Conservation (phyloP, 2,329 filamentous ascomycete genomes). For the Dothideomycetes sp. region DNA sequence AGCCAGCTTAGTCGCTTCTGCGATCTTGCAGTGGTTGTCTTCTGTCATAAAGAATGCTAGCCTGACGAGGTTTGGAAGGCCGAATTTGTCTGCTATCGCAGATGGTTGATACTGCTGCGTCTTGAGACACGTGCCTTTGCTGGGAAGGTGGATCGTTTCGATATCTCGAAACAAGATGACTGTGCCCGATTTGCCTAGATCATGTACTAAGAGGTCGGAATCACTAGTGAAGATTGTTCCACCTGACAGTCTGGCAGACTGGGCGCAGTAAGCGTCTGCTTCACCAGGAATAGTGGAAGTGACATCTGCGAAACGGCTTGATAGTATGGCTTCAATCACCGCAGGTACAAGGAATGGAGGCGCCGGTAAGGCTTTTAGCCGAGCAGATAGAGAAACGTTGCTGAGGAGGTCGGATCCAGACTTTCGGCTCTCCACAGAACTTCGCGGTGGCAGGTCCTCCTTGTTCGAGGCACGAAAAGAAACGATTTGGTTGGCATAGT, state of each 20-base stretch:
- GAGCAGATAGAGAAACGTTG: conserved; percentile 7
- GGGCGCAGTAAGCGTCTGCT: conserved; percentile 72
- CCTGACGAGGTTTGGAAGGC: conserved; percentile 27
- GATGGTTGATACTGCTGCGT: conserved; percentile 27
- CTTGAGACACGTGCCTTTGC: conserved; percentile 15
- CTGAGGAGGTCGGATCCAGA: conserved; percentile 5
- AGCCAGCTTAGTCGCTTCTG: conserved; percentile 18
- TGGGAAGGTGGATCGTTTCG: conserved; percentile 26
- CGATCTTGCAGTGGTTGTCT: conserved; percentile 20
- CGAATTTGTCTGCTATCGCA: conserved; percentile 34
- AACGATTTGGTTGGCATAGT: conserved; percentile 46
- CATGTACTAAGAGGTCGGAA: conserved; percentile 71
- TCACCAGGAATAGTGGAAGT: conserved; percentile 65
- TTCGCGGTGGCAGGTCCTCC: conserved; percentile 16
- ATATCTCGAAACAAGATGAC: conserved; percentile 62
- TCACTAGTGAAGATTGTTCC: conserved; percentile 65
- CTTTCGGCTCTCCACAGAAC: not conserved
- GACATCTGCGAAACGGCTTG: conserved; percentile 28
- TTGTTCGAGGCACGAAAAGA: conserved; percentile 28
- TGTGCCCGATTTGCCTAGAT: conserved; percentile 49
- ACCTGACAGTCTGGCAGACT: conserved; percentile 46
- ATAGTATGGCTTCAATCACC: conserved; percentile 58
- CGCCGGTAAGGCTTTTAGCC: conserved; percentile 33
- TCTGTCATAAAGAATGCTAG: conserved; percentile 29
- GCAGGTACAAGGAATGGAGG: conserved; percentile 67